phyloP scores from a whole-genome alignment of 2,329 filamentous ascomycete genomes.

The Diplodia intermedia region DNA sequence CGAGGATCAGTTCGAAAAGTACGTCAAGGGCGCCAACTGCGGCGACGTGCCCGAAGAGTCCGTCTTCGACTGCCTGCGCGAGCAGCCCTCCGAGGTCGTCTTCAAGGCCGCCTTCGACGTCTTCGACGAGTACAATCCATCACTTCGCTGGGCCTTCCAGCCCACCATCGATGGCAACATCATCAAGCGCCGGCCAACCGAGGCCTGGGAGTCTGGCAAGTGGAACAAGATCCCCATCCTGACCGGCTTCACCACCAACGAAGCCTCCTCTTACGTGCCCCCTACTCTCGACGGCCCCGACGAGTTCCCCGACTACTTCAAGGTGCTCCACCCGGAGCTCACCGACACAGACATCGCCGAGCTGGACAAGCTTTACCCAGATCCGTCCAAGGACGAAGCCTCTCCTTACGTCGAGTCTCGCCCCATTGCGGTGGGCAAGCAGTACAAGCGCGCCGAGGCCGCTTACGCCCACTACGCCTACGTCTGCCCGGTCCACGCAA shows the following conservation, averaged over 20 bases:
- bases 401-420: constrained; percentile 53
- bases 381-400: constrained; percentile 54
- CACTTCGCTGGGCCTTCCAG: constrained; percentile 67
- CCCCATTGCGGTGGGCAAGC: constrained; percentile 54
- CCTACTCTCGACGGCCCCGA: constrained; percentile 53
- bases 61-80: constrained; percentile 53
- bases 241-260: constrained; percentile 74
- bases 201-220: constrained; percentile 62
- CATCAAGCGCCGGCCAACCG: constrained; percentile 64
- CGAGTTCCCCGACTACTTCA: constrained; percentile 68
- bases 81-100: constrained; percentile 46
- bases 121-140: constrained; percentile 56
- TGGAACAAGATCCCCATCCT: constrained; percentile 68
- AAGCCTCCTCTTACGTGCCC: constrained; percentile 71
- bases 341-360: constrained; percentile 58
- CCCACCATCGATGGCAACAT: constrained; percentile 70
- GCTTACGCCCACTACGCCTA: constrained; percentile 71
- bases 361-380: constrained; percentile 68
- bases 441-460: constrained; percentile 65
- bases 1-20: constrained; percentile 54
- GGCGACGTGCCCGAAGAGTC: constrained; percentile 40
- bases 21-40: constrained; percentile 49
- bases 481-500: constrained; percentile 68
- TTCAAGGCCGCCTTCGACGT: constrained; percentile 51
- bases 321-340: constrained; percentile 65